phyloP scores from a whole-genome alignment of 2,329 filamentous ascomycete species.

The Talaromyces sp. region DNA sequence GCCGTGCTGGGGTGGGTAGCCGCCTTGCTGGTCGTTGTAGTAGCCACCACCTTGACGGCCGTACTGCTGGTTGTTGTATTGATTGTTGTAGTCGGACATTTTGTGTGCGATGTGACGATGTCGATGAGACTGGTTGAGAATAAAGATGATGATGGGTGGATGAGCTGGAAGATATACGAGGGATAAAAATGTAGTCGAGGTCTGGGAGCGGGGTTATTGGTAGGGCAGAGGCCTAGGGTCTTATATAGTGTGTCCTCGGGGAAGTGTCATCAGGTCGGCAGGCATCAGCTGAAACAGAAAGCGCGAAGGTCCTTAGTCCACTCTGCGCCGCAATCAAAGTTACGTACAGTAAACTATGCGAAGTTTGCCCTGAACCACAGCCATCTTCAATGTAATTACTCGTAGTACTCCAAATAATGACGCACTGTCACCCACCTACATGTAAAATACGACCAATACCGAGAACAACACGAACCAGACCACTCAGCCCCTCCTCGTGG shows the following conservation, averaged over 20 bases:
- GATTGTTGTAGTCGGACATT: conserved; percentile 19
- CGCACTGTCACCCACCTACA: background rate
- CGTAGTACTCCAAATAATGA: too few species aligned
- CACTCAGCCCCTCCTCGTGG: background rate
- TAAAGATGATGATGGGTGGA: background rate
- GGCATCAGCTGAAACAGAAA: background rate
- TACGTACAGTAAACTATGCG: too few species aligned
- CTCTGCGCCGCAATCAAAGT: too few species aligned
- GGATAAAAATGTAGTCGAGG: background rate
- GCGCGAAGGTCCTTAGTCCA: background rate
- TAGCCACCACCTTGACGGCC: conserved; percentile 19
- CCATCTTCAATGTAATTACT: too few species aligned
- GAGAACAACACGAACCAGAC: background rate
- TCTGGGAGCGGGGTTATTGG: background rate
- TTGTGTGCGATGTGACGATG: background rate
- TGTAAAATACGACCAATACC: background rate
- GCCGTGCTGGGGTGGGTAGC: conserved; percentile 17
- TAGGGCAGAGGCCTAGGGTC: conserved; percentile 8
- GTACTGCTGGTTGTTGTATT: conserved; percentile 25
- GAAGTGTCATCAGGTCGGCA: conserved; percentile 5
- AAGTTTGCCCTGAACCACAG: too few species aligned
- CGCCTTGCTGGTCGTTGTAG: conserved; percentile 23
- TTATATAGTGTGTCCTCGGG: conserved; percentile 13
- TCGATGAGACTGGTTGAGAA: background rate
- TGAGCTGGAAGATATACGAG: background rate